Conservation (phyloP, 805 yeast genomes). For the Metschnikowia continentalis region DNA sequence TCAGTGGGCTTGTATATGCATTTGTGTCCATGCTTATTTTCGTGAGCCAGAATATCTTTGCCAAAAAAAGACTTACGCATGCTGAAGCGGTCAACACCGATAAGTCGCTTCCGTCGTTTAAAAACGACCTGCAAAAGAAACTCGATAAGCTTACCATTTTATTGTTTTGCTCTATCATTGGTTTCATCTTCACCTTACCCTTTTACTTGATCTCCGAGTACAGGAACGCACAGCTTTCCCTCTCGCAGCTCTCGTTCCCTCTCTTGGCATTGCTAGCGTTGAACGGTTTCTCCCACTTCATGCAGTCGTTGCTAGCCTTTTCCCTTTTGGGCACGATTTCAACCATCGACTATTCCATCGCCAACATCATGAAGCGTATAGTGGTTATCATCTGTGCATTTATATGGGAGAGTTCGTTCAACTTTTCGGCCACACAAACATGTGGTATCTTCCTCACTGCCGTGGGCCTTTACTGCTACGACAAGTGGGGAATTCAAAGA, state of each 20-base stretch:
- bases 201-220: constrained; percentile 58
- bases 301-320: constrained; percentile 71
- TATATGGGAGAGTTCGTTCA: constrained; percentile 47
- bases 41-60: constrained; percentile 75
- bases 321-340: constrained; percentile 67
- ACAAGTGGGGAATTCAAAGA: constrained; percentile 33
- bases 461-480: constrained; percentile 39
- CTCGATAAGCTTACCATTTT: constrained; percentile 69
- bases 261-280: constrained; percentile 41
- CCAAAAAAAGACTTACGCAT: constrained; percentile 64
- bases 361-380: constrained; percentile 71
- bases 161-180: constrained; percentile 66
- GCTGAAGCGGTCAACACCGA: constrained; percentile 24
- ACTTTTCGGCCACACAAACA: constrained; percentile 33
- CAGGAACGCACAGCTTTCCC: constrained; percentile 23
- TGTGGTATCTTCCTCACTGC: constrained; percentile 36
- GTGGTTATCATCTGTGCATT: constrained; percentile 65
- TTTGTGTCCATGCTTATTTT: constrained; percentile 60
- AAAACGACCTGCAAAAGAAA: constrained; percentile 30
- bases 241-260: constrained; percentile 28
- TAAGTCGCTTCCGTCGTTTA: constrained; percentile 22
- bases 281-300: constrained; percentile 69
- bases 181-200: constrained; percentile 64
- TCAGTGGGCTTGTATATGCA: constrained; percentile 46
- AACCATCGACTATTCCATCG: constrained; percentile 78